Base-by-base conservation (phyloP, 2,329 filamentous ascomycete species). In the Clathrospora elynae region DNA sequence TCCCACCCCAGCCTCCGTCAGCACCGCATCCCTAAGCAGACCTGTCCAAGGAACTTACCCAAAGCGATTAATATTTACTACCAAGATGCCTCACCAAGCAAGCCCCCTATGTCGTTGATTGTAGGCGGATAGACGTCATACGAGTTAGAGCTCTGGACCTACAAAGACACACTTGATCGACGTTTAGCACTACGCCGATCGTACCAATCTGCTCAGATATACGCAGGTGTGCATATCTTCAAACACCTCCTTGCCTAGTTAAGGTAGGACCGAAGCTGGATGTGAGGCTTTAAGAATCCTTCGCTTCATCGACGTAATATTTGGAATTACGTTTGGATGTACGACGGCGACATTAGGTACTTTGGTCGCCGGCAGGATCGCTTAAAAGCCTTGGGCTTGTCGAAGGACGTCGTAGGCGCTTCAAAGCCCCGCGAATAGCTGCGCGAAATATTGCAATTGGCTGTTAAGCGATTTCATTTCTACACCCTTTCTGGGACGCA, bases 151-250 rank as follows among this genome's bases (percentile, higher is more conserved):
- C 31, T 59, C 53, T 60, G 42, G 53, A 53, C 44, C 39, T 47
- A 32, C 32, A 37, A 39, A 41, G 42, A 39, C 40, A 42, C n/a
- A 22, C 35, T 28, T 44, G 57, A 61, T 61, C 53, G 53, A 52
- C 55, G 42, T 25, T 42, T 53, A 50, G 46, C 26, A 36, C 31
- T 25, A 13, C 33, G 49, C 28, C 34, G 38, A 53, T 47, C 43
- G 16, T 35, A 38, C 26, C 34, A 31, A 19, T 37, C 30, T 24
- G 16, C 16, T 29, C 17, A 31, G 22, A 35, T 34, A 20, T 35
- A 30, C 19, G 31, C 20, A 26, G 29, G 29, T 22, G 33, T 22
- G 11, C n/a, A 23, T 4, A 10, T 34, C 22, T 37, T n/a, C n/a
- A n/a, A n/a, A n/a, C 19, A 23, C 5, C 10, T 23, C 31, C 19